Conservation (phyloP, 2,329 filamentous ascomycete species). For the Cucurbitaria berberidis region DNA sequence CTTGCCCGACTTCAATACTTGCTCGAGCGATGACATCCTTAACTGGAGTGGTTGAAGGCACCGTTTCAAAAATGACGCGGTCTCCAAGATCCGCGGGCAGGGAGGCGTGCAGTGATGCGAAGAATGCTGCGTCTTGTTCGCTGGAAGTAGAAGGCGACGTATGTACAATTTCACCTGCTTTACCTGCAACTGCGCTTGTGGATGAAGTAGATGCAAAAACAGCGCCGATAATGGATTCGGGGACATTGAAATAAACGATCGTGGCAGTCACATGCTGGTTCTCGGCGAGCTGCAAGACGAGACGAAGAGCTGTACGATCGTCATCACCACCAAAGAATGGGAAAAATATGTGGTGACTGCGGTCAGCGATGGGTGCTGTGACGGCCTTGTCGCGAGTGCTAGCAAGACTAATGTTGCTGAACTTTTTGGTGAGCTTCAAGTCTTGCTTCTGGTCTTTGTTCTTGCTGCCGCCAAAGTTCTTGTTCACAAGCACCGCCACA, state of each 20-base stretch:
- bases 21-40: conserved; percentile 61
- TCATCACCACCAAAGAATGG: conserved; percentile 86
- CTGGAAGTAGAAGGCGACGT: conserved; percentile 11
- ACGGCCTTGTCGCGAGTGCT: conserved; percentile 64
- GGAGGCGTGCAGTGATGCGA: conserved; percentile 63
- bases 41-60: conserved; percentile 44
- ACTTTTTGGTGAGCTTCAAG: conserved; percentile 34
- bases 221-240: conserved; percentile 25
- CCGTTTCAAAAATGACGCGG: conserved; percentile 65
- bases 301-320: conserved; percentile 76
- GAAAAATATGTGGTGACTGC: conserved; percentile 82
- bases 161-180: conserved; percentile 20
- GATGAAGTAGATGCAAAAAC: conserved; percentile 10
- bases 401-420: conserved; percentile 53
- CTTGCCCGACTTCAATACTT: conserved; percentile 64
- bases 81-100: conserved; percentile 58
- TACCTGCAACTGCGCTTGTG: conserved; percentile 14
- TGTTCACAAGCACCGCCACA: conserved; percentile 80
- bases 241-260: conserved; percentile 65
- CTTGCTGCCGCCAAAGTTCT: conserved; percentile 64
- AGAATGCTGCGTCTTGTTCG: conserved; percentile 61
- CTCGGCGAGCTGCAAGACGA: conserved; percentile 83
- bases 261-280: conserved; percentile 81
- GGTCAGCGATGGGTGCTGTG: conserved; percentile 65
- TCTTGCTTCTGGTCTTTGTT: conserved; percentile 39